Evolutionary conservation across 176 grass and related monocot genomes (phyloP).

Genomic region (Oropetium thomaeum): DNA sequence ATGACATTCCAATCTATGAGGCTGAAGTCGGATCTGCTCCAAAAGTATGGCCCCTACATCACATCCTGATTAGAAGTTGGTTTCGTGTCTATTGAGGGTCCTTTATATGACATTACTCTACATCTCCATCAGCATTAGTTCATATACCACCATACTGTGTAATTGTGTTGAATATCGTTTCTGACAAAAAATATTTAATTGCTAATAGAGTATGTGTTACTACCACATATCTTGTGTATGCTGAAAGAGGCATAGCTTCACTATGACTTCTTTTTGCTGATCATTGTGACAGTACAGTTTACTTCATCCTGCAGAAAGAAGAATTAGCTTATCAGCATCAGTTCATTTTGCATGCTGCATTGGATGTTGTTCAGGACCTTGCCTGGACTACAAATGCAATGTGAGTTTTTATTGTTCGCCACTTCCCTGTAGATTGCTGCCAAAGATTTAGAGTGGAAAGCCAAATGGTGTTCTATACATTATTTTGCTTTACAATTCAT

Average conservation of each 20-base stretch:
- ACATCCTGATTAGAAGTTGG: background rate
- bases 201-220: background rate
- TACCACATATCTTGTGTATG: background rate
- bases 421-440: background rate
- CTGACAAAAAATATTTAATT: too few species aligned
- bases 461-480: background rate
- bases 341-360: slow-evolving; percentile 86
- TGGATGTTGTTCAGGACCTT: slow-evolving; percentile 93
- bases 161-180: background rate
- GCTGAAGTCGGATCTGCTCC: slow-evolving; percentile 74
- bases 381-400: slow-evolving; percentile 92
- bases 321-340: slow-evolving; percentile 83
- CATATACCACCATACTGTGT: background rate
- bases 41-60: slow-evolving; percentile 36
- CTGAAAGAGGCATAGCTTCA: background rate
- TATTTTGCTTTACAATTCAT: slow-evolving; percentile 9
- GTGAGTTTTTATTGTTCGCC: slow-evolving; percentile 31
- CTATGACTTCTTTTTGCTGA: background rate
- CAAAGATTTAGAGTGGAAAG: background rate
- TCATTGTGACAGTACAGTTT: slow-evolving; percentile 11
- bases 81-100: background rate
- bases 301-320: slow-evolving; percentile 56
- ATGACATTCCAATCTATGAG: slow-evolving; percentile 78
- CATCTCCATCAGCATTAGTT: background rate
- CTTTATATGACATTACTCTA: background rate